Base-by-base conservation (phyloP, 2,329 filamentous ascomycete genomes). In the Talaromyces albobiverticillius region DNA sequence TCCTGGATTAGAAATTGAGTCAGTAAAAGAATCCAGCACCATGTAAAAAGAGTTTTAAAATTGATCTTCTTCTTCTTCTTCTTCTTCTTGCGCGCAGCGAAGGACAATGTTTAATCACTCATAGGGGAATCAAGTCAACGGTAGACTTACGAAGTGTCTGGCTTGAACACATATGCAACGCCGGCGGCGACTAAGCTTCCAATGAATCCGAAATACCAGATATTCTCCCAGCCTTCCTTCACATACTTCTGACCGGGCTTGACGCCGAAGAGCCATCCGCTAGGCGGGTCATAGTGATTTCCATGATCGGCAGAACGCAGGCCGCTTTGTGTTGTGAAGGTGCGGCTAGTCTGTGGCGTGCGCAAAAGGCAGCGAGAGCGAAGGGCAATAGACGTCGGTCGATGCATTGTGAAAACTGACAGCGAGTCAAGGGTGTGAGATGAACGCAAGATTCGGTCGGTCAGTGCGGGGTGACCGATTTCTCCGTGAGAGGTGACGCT, bases 171-270 rank as follows among this genome's bases (percentile, higher is more conserved):
- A 77, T 96, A 90, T 61, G 88, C 90, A 61, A 96, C 79, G 58
- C 83, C 84, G 52, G 86, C 87, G 61, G 90, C 79, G 25, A 84
- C 75, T 67, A 95, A 76, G 67, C 85, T 87, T 52, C 89, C 90
- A 71, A 86, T 88, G 74, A 95, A 91, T 47, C 92, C 91, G 71
- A 89, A 89, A 71, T 87, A 87, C 79, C 88, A 92, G 53, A 91
- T 76, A 62, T 81, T 85, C 82, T 99, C 94, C 94, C 94, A 99
- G 50, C 93, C 94, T 78, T 99, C 94, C 73, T 90, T 89, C 82
- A 95, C 85, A 70, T 90, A 86, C 81, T 96, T 95, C 84, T 96
- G 90, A 59, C 92, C 92, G 32, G 94, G 94, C 80, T 91, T 92
- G 65, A 96, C 83, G 62, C 92, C 92, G 74, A 89, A 96, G 66